Evolutionary conservation across 495 filamentous ascomycete species (phyloP), one percentile per base, ranked within the genome.

Genomic region (Parmelia sp.): DNA sequence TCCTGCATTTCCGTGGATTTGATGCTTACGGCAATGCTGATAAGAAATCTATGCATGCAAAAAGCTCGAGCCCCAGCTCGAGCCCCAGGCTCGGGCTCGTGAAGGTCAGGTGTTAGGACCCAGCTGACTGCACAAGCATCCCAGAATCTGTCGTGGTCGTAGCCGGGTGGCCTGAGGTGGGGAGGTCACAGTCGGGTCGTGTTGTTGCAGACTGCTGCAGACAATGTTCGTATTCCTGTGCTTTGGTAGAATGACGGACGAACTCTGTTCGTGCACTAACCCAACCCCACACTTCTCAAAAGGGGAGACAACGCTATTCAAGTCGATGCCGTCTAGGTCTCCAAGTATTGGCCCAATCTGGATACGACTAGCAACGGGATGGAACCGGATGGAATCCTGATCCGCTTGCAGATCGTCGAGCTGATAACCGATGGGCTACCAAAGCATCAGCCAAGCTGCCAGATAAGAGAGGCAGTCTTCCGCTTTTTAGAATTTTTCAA

Each of bases 401-500:
- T 33, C 17, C 65, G 47, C 42, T 45, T 55, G 44, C 40, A 17
- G 60, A 65, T 57, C 56, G 23, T 40, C n/a, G 29, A 64, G 37
- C 63, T 63, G 57, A 42, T 27, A 40, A 65, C n/a, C 55, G 21
- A 61, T 39, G 35, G 25, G 31, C 3, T 31, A 6, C 49, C 27
- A 14, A 53, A n/a, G 49, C 19, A 27, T 27, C 21, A 47, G n/a
- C 19, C 17, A 45, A 45, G 42, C 21, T 45, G 19, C 19, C 14
- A 7, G n/a, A 25, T 4, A 47, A 10, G n/a, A 25, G 15, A 4
- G 15, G 37, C 37, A 44, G 15, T 44, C 40, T 44, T 40, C 3
- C 15, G 37, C 35, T 10, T 36, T 36, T 25, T 25, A 11, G 10
- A 9, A 51, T 51, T n/a, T 9, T 51, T 25, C 47, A 51, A 10